Base-by-base conservation (phyloP, 208 protist genomes). In the Trypanosomatidae sp. region DNA sequence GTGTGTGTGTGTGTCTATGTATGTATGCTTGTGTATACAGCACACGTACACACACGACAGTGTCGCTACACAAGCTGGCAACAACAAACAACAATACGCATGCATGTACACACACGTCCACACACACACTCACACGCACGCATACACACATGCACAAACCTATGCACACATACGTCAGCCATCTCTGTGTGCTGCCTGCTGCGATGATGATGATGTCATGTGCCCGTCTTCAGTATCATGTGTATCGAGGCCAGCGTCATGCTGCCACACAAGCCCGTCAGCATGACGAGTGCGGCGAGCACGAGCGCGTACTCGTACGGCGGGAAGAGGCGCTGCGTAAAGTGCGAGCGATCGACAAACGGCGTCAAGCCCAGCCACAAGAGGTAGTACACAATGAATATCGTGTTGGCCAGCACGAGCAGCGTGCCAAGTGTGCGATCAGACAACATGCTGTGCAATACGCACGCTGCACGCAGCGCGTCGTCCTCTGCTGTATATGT, bases 291-390 rank as follows among this genome's bases (percentile, higher is more conserved):
- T 3, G 67, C 61, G 0, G 83, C 56, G 16, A 88, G 28, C 10
- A 80, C 50, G 16, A 92, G 55, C 0, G 75, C 83, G 47, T 87
- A 92, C 64, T 88, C 78, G 23, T 71, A 62, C 1, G 66, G 66
- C 1, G 67, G 78, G 44, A 92, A 92, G 16, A 86, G 56, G 7
- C 26, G 20, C 30, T 92, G 83, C 2, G 75, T 81, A 40, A 87
- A 86, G 56, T 92, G 83, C 6, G 61, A 76, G 15, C 59, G 52
- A 22, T 88, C 83, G 33, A 92, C 70, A 20, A 87, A 85, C 1
- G 83, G 83, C 47, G 75, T 88, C 8, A 87, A 45, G 5, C 59
- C 71, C n/a, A 92, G 81, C 79, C 83, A 92, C 4, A 84, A 1
- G 13, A 85, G 30, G 46, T 80, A 92, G 60, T 92, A 92, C 15